A percentile compares a stretch with the other conserved stretches of the same genome.
These are phyloP conservation scores for Russula vinacea DNA, from an alignment of 768 basidiomycete genomes.

Conservation along the genomic window DNA sequence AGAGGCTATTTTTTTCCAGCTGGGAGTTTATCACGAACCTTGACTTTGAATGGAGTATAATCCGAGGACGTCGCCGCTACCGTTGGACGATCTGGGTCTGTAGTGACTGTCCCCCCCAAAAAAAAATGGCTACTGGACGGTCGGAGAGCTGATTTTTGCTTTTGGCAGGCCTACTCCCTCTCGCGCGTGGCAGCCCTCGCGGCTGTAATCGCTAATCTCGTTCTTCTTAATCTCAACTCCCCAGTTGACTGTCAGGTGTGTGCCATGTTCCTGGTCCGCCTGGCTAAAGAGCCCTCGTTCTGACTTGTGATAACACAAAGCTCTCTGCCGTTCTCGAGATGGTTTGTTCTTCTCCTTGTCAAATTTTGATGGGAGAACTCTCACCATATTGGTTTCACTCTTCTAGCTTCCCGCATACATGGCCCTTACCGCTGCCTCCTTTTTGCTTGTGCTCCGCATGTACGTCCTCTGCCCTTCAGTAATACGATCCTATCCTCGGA, in stretches of 20 bases:
- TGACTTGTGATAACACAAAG: not conserved
- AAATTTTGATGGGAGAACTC: too few relatives aligned
- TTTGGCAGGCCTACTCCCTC: not conserved
- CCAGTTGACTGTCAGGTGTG: not conserved
- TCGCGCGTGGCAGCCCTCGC: not conserved
- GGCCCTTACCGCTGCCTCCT: not conserved
- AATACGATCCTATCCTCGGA: too few relatives aligned
- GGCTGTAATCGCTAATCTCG: not conserved
- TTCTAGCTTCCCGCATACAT: not conserved
- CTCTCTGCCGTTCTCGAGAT: not conserved
- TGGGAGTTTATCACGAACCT: not conserved
- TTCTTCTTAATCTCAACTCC: not conserved
- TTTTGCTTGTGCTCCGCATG: constrained; percentile 1
- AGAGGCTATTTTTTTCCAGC: not conserved
- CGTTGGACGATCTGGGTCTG: not conserved
- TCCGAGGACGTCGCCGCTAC: not conserved
- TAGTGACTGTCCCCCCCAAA: not conserved
- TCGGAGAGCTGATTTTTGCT: not conserved
- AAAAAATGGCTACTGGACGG: not conserved
- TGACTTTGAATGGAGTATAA: too few relatives aligned
- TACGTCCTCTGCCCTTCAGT: not conserved
- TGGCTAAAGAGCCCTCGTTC: too few relatives aligned
- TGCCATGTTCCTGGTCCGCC: not conserved
- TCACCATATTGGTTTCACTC: not conserved
- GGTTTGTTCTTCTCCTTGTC: not conserved